Evolutionary conservation across 2,329 filamentous ascomycete genomes (phyloP).

Genomic region (Apiospora saccharicola): DNA sequence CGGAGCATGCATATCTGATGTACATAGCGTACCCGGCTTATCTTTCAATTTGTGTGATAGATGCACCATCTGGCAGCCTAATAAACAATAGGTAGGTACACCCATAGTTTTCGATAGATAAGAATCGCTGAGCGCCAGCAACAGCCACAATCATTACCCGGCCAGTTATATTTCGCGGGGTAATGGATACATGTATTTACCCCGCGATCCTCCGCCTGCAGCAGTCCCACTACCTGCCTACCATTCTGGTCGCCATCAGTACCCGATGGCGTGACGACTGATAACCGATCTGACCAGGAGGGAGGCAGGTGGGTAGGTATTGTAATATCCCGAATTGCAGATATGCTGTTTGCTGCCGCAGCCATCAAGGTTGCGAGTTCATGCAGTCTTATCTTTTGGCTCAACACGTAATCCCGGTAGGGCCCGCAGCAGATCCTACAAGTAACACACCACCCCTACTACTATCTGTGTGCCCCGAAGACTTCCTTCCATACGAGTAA

Average conservation of each 20-base stretch:
- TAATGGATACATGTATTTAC: neutral
- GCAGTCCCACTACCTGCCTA: conserved; percentile 1
- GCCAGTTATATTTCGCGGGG: conserved; percentile 17
- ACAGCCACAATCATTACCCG: neutral
- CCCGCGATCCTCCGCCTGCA: conserved; percentile 8
- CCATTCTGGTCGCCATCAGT: neutral
- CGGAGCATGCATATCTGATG: neutral
- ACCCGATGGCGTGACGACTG: neutral
- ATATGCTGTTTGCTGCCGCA: neutral
- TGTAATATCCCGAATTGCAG: neutral
- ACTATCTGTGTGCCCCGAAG: neutral
- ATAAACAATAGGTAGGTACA: neutral
- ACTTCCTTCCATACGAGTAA: neutral
- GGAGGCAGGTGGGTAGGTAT: neutral
- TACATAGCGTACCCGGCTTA: neutral
- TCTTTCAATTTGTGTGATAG: neutral
- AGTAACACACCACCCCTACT: neutral
- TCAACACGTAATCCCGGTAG: neutral
- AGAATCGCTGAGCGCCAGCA: neutral
- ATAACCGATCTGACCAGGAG: neutral
- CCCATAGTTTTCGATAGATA: neutral
- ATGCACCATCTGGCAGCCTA: neutral
- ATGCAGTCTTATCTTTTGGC: conserved; percentile 7
- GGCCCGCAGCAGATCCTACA: neutral
- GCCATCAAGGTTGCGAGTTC: conserved; percentile 14